A percentile compares a stretch with the other conserved stretches of the same genome.
phyloP scores from a whole-genome alignment of 2,329 filamentous ascomycete species.

The Drechslerella coelobrocha region DNA sequence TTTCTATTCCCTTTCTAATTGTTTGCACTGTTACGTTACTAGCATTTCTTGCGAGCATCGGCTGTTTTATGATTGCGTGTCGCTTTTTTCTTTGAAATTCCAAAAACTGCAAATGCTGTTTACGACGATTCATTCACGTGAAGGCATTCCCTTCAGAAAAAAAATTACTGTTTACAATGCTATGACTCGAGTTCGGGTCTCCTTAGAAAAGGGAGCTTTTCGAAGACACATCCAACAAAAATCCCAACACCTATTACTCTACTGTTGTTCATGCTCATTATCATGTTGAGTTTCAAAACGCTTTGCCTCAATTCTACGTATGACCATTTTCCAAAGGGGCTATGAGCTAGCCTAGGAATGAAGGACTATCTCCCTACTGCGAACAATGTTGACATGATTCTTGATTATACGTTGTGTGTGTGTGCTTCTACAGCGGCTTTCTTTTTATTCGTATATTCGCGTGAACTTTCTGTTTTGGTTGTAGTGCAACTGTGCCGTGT shows the following conservation, averaged over 20 bases:
- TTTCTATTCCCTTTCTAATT: conserved; percentile 10
- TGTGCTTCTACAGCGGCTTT: not conserved
- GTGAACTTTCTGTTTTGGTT: not conserved
- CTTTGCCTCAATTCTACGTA: not conserved
- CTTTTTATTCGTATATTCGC: not conserved
- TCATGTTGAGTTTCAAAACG: not conserved
- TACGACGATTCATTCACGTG: not conserved
- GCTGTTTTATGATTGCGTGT: conserved; percentile 38
- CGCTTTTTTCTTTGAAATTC: conserved; percentile 12
- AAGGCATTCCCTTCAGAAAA: not conserved
- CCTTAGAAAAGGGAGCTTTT: not conserved
- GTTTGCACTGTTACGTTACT: conserved; percentile 20
- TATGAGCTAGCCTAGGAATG: not conserved
- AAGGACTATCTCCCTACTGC: not conserved
- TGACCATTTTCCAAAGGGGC: not conserved
- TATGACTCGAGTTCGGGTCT: not conserved
- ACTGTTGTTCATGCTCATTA: not conserved
- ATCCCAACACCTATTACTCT: not conserved
- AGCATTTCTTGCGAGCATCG: conserved; percentile 39
- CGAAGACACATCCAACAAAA: conserved; percentile 4
- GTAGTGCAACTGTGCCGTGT: not conserved
- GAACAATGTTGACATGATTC: conserved; percentile 9
- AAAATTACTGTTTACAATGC: not conserved
- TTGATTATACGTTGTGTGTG: conserved; percentile 20
- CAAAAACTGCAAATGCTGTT: not conserved